These are phyloP conservation scores for Diaporthe velutina DNA, from an alignment of 2,329 filamentous ascomycete genomes.

Conservation along the genomic window DNA sequence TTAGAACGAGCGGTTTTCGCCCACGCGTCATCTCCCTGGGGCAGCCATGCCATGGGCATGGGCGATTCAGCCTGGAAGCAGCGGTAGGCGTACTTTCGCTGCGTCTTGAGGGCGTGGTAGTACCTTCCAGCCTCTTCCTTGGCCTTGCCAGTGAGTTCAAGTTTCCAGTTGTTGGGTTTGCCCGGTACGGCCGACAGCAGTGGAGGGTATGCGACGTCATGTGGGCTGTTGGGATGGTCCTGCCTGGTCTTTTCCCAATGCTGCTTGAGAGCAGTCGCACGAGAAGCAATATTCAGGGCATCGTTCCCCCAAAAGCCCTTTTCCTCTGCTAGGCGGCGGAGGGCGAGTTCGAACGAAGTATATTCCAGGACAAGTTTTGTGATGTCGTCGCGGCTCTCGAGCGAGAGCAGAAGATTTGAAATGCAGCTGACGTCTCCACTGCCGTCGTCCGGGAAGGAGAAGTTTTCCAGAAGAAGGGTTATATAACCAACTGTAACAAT, in stretches of 20 bases:
- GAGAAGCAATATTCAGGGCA: not conserved
- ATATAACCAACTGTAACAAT: slow-evolving; percentile 8
- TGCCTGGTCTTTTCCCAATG: not conserved
- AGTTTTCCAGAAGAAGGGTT: not conserved
- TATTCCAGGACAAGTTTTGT: not conserved
- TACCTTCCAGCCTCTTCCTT: not conserved
- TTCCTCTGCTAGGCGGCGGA: not conserved
- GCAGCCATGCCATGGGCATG: slow-evolving; percentile 6
- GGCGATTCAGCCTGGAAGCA: not conserved
- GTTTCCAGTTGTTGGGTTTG: not conserved
- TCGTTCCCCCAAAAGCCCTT: not conserved
- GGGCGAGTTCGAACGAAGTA: not conserved
- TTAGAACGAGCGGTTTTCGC: not conserved
- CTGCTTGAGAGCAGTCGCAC: not conserved
- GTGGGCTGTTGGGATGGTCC: not conserved
- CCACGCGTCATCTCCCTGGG: not conserved
- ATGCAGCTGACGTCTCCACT: not conserved
- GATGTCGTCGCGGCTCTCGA: slow-evolving; percentile 3
- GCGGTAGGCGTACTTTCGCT: not conserved
- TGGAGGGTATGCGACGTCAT: not conserved
- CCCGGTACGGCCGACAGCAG: not conserved
- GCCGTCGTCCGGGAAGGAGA: not conserved
- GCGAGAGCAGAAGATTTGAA: not conserved
- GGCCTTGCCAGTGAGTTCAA: not conserved
- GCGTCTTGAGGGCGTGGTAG: not conserved